Evolutionary conservation across 2,329 filamentous ascomycete species (phyloP).

Genomic region (Ophiostoma ips): DNA sequence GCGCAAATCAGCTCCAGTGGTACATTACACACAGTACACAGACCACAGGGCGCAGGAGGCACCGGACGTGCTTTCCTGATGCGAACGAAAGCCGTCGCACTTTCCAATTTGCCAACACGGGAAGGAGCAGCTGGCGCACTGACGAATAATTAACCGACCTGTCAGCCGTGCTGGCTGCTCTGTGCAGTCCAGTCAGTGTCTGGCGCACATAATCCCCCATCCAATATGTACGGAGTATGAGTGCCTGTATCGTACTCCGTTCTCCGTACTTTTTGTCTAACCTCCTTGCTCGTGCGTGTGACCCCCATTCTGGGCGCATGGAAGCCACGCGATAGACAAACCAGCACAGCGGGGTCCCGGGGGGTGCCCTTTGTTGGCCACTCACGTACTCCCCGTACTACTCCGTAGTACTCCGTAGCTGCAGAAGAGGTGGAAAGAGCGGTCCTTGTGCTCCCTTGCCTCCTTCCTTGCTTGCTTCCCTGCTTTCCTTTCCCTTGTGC

Average conservation of each 20-base stretch:
- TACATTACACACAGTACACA: not conserved
- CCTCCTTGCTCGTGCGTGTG: not conserved
- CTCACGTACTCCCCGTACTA: too few relatives aligned
- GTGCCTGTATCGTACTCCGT: too few relatives aligned
- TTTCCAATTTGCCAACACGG: too few relatives aligned
- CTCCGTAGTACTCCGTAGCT: too few relatives aligned
- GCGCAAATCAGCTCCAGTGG: not conserved
- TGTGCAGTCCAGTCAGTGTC: too few relatives aligned
- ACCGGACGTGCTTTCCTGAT: not conserved
- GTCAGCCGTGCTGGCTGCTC: too few relatives aligned
- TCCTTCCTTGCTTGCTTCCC: not conserved
- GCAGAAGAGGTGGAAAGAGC: not conserved
- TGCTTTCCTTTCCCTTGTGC: not conserved
- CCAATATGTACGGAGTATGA: too few relatives aligned
- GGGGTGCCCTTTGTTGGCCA: not conserved
- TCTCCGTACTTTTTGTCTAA: too few relatives aligned
- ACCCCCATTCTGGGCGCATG: not conserved
- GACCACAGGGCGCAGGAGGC: not conserved
- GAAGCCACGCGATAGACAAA: constrained; percentile 1
- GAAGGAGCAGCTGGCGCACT: too few relatives aligned
- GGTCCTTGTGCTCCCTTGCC: not conserved
- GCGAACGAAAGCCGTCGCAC: not conserved
- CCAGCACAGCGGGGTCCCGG: not conserved
- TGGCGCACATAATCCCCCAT: too few relatives aligned
- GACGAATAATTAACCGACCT: too few relatives aligned